Evolutionary conservation across 352 stramenopile genomes (phyloP), one percentile per base, ranked within the genome.

Genomic region (Globisporangium ultimum): DNA sequence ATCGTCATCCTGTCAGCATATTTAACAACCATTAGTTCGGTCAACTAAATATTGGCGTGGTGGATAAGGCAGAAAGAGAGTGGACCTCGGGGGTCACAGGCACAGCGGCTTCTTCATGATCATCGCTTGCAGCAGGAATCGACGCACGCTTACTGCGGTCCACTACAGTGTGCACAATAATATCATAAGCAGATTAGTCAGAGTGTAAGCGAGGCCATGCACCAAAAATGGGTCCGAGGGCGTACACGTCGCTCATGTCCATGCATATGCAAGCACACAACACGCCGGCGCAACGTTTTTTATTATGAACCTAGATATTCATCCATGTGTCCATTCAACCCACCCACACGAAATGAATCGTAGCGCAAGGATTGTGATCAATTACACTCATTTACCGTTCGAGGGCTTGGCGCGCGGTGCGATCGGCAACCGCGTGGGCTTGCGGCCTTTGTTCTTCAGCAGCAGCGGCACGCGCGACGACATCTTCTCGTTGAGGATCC

Each of bases 391-490:
- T 62, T 32, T 75, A 93, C 84, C 72, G 55, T 85, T 85, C 38
- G 76, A 80, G 6, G 81, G 80, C 48, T 81, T 87, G 12, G 76
- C 74, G 21, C 78, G 71, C 22, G 84, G 84, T 13, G 72, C 78
- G 63, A 90, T 91, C 42, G 84, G 77, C 46, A 88, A 58, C 2
- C 84, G 79, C 51, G 79, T 81, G 1, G 80, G 75, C 66, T 91
- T 92, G 60, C 82, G 77, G 47, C 71, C 61, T 52, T 89, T 89
- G 65, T 76, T 84, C 59, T 85, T 85, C 12, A 89, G 68, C 41
- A 94, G 65, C 55, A 94, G 73, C 63, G 84, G 84, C 48, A 94
- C 84, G 32, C 84, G 84, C 51, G 80, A 88, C 61, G 69, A 34
- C 21, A 63, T 63, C 24, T 36, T 41, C 24, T 43, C 10, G 11